A percentile compares a stretch with the other conserved stretches of the same genome.
phyloP scores from a whole-genome alignment of 768 basidiomycete species.

The Kwoniella europaea region DNA sequence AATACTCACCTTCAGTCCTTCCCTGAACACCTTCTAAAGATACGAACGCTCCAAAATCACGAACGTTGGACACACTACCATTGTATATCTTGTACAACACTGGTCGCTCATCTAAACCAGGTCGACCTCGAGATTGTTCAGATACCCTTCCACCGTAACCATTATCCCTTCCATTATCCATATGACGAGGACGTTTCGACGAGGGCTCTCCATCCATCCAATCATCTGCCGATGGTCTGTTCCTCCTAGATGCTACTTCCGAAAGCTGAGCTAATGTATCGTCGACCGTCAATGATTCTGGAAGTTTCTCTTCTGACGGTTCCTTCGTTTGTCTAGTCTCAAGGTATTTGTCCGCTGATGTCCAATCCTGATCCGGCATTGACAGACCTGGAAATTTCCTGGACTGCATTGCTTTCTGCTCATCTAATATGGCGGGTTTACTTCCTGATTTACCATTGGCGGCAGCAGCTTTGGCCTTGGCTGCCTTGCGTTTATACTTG shows the following conservation, averaged over 20 bases:
- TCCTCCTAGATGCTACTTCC: constrained; percentile 69
- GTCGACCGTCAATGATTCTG: constrained; percentile 72
- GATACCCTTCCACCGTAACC: constrained; percentile 22
- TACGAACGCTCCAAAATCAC: constrained; percentile 96
- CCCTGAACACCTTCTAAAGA: constrained; percentile 83
- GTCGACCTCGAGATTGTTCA: constrained; percentile 59
- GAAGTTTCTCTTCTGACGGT: constrained; percentile 34
- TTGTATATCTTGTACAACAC: constrained; percentile 93
- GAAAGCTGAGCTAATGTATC: constrained; percentile 81
- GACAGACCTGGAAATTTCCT: constrained; percentile 90
- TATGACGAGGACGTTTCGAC: constrained; percentile 69
- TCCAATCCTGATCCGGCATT: constrained; percentile 73
- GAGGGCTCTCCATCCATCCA: constrained; percentile 59
- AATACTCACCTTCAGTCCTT: constrained; percentile 76
- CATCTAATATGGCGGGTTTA: constrained; percentile 57
- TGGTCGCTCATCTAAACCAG: constrained; percentile 74
- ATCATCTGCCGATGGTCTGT: constrained; percentile 59
- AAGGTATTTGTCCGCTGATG: constrained; percentile 60
- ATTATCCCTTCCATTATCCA: constrained; percentile 28
- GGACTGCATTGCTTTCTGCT: constrained; percentile 72
- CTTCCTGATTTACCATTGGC: constrained; percentile 27
- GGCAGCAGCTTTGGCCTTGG: constrained; percentile 55
- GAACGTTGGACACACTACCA: constrained; percentile 80
- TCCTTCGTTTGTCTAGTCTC: constrained; percentile 37
- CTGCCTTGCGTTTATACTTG: constrained; percentile 80